Evolutionary conservation across 1,139 yeast genomes (phyloP), one percentile per base, ranked within the genome.

Genomic region (Pichia terricola): DNA sequence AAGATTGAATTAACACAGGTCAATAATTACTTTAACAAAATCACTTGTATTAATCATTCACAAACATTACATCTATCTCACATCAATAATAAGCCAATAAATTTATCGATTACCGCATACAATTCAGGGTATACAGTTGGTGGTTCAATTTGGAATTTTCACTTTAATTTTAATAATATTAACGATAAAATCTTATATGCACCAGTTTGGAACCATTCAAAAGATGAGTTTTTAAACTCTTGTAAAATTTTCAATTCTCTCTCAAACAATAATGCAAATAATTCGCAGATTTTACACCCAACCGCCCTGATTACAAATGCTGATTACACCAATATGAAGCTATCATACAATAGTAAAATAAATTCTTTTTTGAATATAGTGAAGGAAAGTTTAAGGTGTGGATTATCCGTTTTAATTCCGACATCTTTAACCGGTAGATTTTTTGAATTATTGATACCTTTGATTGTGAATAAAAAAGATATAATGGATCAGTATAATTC

Each of bases 101-200:
- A 83, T 27, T 62, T 86, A 26, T 69, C 76, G 1, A 66, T 89
- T 16, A 81, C 95, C 0, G 95, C 97, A 0, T 81, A 81, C 54
- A 87, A 86, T 61, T 83, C 97, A 0, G 99, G 99, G 1, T 96
- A 87, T 59, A 73, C 95, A 0, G 70, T 94, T 35, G 99, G 99
- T 46, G 97, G 98, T 7, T 79, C 87, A 0, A 75, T 83, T 45
- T 91, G 97, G 97, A 67, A 82, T 39, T 30, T 30, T 7, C 7
- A 30, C 10, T 30, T 30, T 30, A 30, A 30, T 30, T 73, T 77
- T 44, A 79, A 79, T 51, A 79, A 83, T 52, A 74, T 81, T 28
- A 96, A 91, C 52, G 49, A 50, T 28, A 83, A 81, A 50, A 68
- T 88, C 22, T 69, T 91, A 3, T 87, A 88, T 62, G 95, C 96